These are phyloP conservation scores for Crepidotus variabilis DNA, from an alignment of 768 basidiomycete species.

Conservation along the genomic window DNA sequence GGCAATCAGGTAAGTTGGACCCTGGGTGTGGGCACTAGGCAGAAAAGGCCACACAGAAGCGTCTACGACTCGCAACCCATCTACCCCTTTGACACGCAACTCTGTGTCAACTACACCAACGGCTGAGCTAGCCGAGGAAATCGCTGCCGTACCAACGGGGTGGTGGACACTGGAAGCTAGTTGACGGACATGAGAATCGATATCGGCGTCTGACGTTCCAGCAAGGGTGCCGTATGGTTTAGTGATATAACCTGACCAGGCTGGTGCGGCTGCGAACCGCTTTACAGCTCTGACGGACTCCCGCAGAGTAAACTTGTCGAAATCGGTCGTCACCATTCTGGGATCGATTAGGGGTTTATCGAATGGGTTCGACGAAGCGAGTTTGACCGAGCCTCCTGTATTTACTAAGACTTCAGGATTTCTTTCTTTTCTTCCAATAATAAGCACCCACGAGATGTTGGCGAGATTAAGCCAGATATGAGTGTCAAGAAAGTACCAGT, in stretches of 20 bases:
- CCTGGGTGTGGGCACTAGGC: conserved; percentile 21
- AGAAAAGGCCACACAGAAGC: conserved; percentile 25
- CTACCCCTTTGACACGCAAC: conserved; percentile 30
- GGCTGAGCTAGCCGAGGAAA: conserved; percentile 23
- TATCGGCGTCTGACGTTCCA: conserved; percentile 22
- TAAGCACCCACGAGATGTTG: conserved; percentile 31
- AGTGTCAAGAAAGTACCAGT: conserved; percentile 28
- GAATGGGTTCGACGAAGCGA: conserved; percentile 44
- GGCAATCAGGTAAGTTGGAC: conserved; percentile 1
- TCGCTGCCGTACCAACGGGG: conserved; percentile 28
- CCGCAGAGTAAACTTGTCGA: conserved; percentile 26
- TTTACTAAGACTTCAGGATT: neutral
- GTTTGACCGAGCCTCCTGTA: conserved; percentile 30
- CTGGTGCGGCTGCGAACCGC: conserved; percentile 19
- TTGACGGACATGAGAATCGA: conserved; percentile 21
- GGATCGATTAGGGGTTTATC: conserved; percentile 46
- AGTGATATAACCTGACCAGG: conserved; percentile 26
- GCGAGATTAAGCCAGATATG: conserved; percentile 22
- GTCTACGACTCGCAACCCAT: conserved; percentile 38
- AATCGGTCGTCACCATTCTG: conserved; percentile 31
- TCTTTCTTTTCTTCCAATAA: too few species aligned
- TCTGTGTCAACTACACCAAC: conserved; percentile 35
- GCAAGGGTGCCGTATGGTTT: conserved; percentile 17
- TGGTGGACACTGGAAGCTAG: conserved; percentile 24
- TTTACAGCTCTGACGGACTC: conserved; percentile 18